Base-by-base conservation (phyloP, 192 early-diverging fungal species). In the Paraglomus occultum region DNA sequence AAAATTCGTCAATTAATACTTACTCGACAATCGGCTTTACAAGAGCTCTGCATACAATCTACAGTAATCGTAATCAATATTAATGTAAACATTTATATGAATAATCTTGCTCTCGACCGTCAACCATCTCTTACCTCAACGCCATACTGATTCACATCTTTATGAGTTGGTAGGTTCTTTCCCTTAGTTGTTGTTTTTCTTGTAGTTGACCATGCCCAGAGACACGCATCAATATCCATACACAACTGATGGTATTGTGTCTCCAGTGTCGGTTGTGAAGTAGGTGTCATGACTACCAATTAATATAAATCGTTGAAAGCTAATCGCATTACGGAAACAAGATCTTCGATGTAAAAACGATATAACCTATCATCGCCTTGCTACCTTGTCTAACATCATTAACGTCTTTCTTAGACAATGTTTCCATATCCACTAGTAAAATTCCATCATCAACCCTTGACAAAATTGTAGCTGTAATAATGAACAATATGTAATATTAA, bases 21-120 rank as follows among this genome's bases (percentile, higher is more conserved):
- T 22, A 64, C 61, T 65, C 63, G 15, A 65, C 51, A n/a, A 65
- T 51, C 44, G 48, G 31, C 18, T 51, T 65, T 40, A 65, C 11
- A 14, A 31, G 11, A 50, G 38, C 63, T 15, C 51, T 65, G 42
- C 48, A 51, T n/a, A 40, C 17, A 39, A 6, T 40, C 47, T 51
- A 51, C 10, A 65, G 10, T 40, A 39, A 51, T 23, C 3, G 18
- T 46, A 17, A n/a, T 1, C 14, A 5, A 6, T 20, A 18, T 0
- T 46, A 9, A 49, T n/a, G 8, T 38, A 2, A 31, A 31, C 31
- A 31, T 31, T 31, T 3, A 31, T 31, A 31, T 31, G 31, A 31
- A 31, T 31, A 31, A 31, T 31, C 31, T 31, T 31, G 3, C 31
- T 46, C 6, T 45, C 38, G 7, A 62, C n/a, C 10, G 31, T 59